Evolutionary conservation across 768 basidiomycete species (phyloP).

Genomic region (Pleurotus platypus): DNA sequence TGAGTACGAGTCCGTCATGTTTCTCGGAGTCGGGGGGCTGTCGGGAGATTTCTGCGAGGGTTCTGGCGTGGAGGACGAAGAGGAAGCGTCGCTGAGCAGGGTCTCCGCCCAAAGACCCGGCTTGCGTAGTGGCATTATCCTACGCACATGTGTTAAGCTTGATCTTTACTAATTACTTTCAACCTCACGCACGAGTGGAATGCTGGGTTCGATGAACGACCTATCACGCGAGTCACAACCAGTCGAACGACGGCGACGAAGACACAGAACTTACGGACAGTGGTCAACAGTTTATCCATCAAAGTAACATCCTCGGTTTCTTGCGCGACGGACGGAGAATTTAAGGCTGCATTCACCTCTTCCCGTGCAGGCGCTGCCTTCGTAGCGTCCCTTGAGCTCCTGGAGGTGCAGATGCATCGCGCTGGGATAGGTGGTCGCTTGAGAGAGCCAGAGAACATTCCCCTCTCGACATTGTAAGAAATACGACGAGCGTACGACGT

Average conservation of each 20-base stretch:
- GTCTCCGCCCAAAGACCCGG: constrained; percentile 57
- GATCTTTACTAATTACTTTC: background rate
- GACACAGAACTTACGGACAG: constrained; percentile 45
- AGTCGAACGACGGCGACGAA: no score
- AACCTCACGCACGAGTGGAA: constrained; percentile 40
- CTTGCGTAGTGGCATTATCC: constrained; percentile 54
- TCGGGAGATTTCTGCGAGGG: constrained; percentile 9
- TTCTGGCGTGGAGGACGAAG: constrained; percentile 10
- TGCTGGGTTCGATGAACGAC: constrained; percentile 48
- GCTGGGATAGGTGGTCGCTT: no score
- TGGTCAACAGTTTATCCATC: constrained; percentile 54
- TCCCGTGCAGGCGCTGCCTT: no score
- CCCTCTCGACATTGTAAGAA: background rate
- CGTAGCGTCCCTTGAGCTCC: no score
- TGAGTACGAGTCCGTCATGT: constrained; percentile 72
- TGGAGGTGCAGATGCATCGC: no score
- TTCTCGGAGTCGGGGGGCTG: constrained; percentile 36
- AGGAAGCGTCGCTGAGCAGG: constrained; percentile 32
- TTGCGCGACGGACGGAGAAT: constrained; percentile 29
- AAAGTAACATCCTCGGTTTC: constrained; percentile 58
- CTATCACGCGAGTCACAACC: constrained; percentile 22
- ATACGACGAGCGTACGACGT: no score
- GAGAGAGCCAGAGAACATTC: constrained; percentile 1
- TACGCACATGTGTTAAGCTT: constrained; percentile 18
- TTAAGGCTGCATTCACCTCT: no score